These are phyloP conservation scores for Scedosporium minutisporum DNA, from an alignment of 2,329 filamentous ascomycete genomes.

Conservation along the genomic window DNA sequence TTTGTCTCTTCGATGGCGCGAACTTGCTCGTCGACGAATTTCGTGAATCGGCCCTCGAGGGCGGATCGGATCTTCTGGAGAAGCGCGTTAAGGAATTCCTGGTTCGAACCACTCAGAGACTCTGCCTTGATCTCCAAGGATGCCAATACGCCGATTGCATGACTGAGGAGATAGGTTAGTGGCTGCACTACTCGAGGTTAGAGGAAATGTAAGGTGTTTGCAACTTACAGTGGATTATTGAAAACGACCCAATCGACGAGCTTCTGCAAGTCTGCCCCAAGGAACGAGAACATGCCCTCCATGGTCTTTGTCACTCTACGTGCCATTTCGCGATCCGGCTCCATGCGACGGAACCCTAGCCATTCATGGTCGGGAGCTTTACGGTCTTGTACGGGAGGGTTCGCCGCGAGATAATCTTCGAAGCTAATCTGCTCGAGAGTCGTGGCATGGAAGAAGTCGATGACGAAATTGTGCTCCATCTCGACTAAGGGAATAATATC, in stretches of 20 bases:
- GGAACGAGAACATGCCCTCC: conserved; percentile 79
- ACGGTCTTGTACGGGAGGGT: conserved; percentile 34
- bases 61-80: conserved; percentile 71
- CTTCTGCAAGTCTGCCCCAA: conserved; percentile 66
- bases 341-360: conserved; percentile 46
- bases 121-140: conserved; percentile 69
- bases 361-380: conserved; percentile 11
- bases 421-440: conserved; percentile 77
- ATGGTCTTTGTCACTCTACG: conserved; percentile 76
- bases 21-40: conserved; percentile 90
- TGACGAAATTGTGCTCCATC: conserved; percentile 92
- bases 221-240: conserved; percentile 68
- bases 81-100: conserved; percentile 76
- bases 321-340: conserved; percentile 81
- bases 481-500: conserved; percentile 75
- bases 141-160: conserved; percentile 80
- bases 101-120: conserved; percentile 79
- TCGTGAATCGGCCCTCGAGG: conserved; percentile 67
- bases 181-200: too few species aligned
- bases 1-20: conserved; percentile 96
- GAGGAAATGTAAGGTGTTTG: too few species aligned
- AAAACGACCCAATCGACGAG: conserved; percentile 77
- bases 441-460: conserved; percentile 95
- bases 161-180: conserved; percentile 37
- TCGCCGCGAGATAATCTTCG: conserved; percentile 62